Evolutionary conservation across 495 filamentous ascomycete species (phyloP).

Genomic region (Xylaria palmicola): DNA sequence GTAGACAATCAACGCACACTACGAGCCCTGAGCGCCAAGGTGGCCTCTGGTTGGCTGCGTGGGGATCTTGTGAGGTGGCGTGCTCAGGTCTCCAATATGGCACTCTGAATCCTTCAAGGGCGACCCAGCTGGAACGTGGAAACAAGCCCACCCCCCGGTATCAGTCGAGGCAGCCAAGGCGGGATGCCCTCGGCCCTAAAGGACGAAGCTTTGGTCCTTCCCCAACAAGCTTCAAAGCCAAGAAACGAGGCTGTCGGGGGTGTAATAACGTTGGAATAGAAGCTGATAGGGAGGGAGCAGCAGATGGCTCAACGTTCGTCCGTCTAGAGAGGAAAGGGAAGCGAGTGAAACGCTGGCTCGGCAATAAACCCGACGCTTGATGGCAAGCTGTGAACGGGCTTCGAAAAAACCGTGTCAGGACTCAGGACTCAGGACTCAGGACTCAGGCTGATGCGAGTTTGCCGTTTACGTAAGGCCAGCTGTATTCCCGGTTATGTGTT

Average conservation of each 20-base stretch:
- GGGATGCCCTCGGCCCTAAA: neutral
- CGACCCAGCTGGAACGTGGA: conserved; percentile 1
- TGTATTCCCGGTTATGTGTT: too few species aligned
- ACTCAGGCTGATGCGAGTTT: too few species aligned
- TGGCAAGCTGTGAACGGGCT: neutral
- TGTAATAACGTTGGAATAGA: too few species aligned
- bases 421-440: too few species aligned
- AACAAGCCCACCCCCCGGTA: neutral
- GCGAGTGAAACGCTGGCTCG: neutral
- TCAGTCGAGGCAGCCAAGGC: neutral
- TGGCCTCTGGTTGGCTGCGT: conserved; percentile 6
- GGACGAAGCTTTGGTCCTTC: neutral
- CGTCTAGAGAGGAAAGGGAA: neutral
- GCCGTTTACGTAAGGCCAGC: too few species aligned
- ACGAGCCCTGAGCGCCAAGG: conserved; percentile 9
- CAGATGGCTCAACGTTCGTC: neutral
- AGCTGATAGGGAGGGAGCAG: too few species aligned
- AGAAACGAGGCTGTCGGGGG: neutral
- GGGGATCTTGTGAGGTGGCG: neutral
- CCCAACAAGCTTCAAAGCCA: neutral
- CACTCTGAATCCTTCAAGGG: neutral
- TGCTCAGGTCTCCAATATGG: conserved; percentile 5
- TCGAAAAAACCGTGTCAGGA: neutral
- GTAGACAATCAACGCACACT: neutral
- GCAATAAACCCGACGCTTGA: neutral